Evolutionary conservation across 352 stramenopile species (phyloP).

Genomic region (Aphanomyces stellatus): DNA sequence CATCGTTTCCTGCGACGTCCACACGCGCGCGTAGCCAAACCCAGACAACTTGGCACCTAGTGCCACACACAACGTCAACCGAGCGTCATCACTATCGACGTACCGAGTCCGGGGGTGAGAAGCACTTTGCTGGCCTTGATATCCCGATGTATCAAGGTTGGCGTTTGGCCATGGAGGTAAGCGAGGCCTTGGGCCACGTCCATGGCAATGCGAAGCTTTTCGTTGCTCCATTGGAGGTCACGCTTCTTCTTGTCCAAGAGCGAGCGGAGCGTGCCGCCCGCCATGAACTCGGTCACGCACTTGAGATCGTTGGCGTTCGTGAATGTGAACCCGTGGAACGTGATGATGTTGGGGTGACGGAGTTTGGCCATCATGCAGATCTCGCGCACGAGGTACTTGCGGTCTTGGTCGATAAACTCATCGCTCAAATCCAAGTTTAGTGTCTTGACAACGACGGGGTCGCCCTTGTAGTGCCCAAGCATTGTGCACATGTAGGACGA

Average conservation of each 20-base stretch:
- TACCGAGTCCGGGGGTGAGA: slow-evolving; percentile 24
- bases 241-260: slow-evolving; percentile 17
- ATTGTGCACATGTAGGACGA: slow-evolving; percentile 20
- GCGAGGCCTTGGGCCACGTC: slow-evolving; percentile 43
- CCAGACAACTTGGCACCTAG: slow-evolving; percentile 13
- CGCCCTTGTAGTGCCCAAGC: slow-evolving; percentile 10
- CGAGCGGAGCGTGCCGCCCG: slow-evolving; percentile 16
- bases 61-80: no score
- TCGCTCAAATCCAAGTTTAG: background rate
- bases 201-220: slow-evolving; percentile 36
- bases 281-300: slow-evolving; percentile 30
- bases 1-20: slow-evolving; percentile 16
- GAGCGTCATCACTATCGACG: no score
- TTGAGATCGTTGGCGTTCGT: slow-evolving; percentile 18
- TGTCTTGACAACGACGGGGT: slow-evolving; percentile 18
- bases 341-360: slow-evolving; percentile 17
- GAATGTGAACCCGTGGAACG: slow-evolving; percentile 19
- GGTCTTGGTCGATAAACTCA: background rate
- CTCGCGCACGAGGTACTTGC: slow-evolving; percentile 18
- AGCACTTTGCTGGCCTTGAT: slow-evolving; percentile 50
- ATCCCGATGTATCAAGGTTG: slow-evolving; percentile 45
- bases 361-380: slow-evolving; percentile 21
- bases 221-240: slow-evolving; percentile 4
- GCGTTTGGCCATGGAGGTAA: slow-evolving; percentile 42
- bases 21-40: slow-evolving; percentile 17